These are phyloP conservation scores for Barnettozyma californica DNA, from an alignment of 805 yeast species.

Conservation along the genomic window DNA sequence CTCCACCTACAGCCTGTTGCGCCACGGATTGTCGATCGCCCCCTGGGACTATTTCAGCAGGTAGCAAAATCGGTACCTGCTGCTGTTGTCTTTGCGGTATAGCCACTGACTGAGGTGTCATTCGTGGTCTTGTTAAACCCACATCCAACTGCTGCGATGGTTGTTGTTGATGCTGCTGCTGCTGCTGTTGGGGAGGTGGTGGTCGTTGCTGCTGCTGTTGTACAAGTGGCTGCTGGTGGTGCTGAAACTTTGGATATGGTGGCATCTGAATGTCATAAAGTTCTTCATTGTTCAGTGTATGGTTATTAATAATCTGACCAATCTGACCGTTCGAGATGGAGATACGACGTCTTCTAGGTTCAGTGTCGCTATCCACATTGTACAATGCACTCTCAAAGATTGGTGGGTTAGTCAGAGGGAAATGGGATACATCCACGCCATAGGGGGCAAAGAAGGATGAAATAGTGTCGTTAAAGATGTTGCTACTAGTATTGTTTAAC, in stretches of 20 bases:
- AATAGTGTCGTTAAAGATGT: slow-evolving; percentile 29
- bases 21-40: not conserved
- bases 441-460: slow-evolving; percentile 39
- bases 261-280: slow-evolving; percentile 32
- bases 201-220: slow-evolving; percentile 2
- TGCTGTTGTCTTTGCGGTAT: not conserved
- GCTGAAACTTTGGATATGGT: slow-evolving; percentile 18
- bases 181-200: not conserved
- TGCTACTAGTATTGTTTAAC: not conserved
- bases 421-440: slow-evolving; percentile 38
- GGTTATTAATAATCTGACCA: slow-evolving; percentile 56
- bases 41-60: not conserved
- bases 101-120: slow-evolving; percentile 3
- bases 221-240: too few species aligned
- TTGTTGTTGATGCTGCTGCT: too few species aligned
- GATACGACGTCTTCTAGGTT: slow-evolving; percentile 52
- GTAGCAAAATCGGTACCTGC: not conserved
- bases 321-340: slow-evolving; percentile 84
- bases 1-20: not conserved
- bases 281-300: slow-evolving; percentile 30
- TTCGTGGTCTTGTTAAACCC: slow-evolving; percentile 1
- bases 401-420: slow-evolving; percentile 42
- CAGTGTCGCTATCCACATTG: slow-evolving; percentile 24
- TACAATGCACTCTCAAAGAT: slow-evolving; percentile 38
- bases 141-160: slow-evolving; percentile 8